Evolutionary conservation across 805 yeast genomes (phyloP), one percentile per base, ranked within the genome.

Genomic region (Pichia gijzeniarum): DNA sequence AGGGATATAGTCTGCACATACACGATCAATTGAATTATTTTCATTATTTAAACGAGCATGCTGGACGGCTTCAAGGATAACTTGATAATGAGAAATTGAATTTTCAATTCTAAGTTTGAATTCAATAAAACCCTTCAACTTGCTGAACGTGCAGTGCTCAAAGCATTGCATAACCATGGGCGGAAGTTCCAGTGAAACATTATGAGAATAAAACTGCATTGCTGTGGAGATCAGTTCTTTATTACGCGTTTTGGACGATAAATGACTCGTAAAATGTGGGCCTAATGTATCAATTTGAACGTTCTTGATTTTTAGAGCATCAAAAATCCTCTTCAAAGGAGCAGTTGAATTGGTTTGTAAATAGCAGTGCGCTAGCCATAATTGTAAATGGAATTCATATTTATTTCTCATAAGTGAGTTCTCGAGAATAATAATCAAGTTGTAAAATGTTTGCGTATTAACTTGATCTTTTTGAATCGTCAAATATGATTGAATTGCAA

Each of bases 201-300:
- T 73, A 35, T 73, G 64, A 1, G 46, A 33, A 57, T 85, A 86
- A 44, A 85, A 71, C 1, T 68, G 59, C 38, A 65, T 67, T 5
- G 72, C 66, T 3, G 62, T 58, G n/a, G 68, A 57, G 8, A 78
- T 53, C 21, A 53, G 44, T 6, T 47, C 61, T 14, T 65, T 54
- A 19, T 67, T 64, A 2, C 61, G 55, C 14, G 69, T 63, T 1
- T 71, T 50, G 0, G 77, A 57, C 1, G 80, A 67, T 21, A 70
- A 52, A 40, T 86, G 70, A 0, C 79, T 68, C 9, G 71, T 62
- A 9, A 81, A 54, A 50, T 74, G 70, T 50, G 78, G 75, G 12
- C 81, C 74, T 39, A 85, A 60, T 0, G 86, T 75, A 56, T 90
- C 96, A 41, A 73, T 69, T 62, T 91, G 98, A 8, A 89, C 63